These are phyloP conservation scores for Monilinia vaccinii-corymbosi DNA, from an alignment of 2,329 filamentous ascomycete species.

Conservation along the genomic window DNA sequence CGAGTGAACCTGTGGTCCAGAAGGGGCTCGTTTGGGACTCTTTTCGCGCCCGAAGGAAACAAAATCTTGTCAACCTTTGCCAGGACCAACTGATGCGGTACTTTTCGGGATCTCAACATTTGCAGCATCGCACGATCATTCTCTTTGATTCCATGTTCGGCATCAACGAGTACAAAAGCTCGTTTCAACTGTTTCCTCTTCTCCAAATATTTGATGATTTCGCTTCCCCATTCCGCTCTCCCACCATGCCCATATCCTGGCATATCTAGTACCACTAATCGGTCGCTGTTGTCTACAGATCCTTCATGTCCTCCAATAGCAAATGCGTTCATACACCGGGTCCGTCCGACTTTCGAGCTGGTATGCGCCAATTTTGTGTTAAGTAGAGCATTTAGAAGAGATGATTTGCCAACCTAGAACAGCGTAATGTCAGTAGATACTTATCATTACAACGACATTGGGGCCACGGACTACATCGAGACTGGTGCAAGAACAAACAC, in stretches of 20 bases:
- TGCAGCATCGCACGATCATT: slow-evolving; percentile 48
- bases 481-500: background rate
- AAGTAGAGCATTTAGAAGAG: slow-evolving; percentile 56
- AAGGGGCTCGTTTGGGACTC: slow-evolving; percentile 27
- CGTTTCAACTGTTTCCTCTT: slow-evolving; percentile 48
- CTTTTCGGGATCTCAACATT: slow-evolving; percentile 44
- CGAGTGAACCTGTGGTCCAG: slow-evolving; percentile 29
- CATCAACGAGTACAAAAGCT: slow-evolving; percentile 57
- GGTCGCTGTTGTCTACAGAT: slow-evolving; percentile 20
- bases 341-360: slow-evolving; percentile 51
- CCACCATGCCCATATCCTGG: slow-evolving; percentile 61
- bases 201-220: slow-evolving; percentile 60
- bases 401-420: slow-evolving; percentile 50
- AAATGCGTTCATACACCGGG: slow-evolving; percentile 58
- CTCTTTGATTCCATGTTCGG: slow-evolving; percentile 53
- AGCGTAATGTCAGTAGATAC: background rate
- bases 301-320: slow-evolving; percentile 39
- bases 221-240: slow-evolving; percentile 50
- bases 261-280: slow-evolving; percentile 57
- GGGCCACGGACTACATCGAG: background rate
- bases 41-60: slow-evolving; percentile 21
- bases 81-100: slow-evolving; percentile 57
- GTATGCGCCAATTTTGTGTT: slow-evolving; percentile 42
- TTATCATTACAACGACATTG: background rate
- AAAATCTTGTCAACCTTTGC: slow-evolving; percentile 55